phyloP scores from a whole-genome alignment of 1,139 yeast species.

The Yamadazyma taylorii region DNA sequence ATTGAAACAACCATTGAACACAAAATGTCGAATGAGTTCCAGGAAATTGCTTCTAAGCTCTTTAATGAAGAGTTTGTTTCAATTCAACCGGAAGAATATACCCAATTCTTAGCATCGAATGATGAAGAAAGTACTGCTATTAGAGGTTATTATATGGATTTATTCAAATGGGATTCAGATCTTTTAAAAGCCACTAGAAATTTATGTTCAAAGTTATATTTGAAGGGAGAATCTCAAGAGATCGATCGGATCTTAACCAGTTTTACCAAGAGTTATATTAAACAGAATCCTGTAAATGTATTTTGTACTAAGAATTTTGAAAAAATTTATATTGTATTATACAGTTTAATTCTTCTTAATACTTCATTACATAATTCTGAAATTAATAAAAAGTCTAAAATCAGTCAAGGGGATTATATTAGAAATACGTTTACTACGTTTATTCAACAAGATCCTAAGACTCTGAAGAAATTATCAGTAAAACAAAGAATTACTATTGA shows the following conservation, averaged over 20 bases:
- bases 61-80: constrained; percentile 44
- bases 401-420: constrained; percentile 51
- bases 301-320: constrained; percentile 56
- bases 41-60: constrained; percentile 38
- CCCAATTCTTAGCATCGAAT: constrained; percentile 44
- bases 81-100: constrained; percentile 48
- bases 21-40: constrained; percentile 6
- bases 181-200: constrained; percentile 56
- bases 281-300: constrained; percentile 48
- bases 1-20: too few species aligned
- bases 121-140: constrained; percentile 44
- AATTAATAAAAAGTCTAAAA: constrained; percentile 39
- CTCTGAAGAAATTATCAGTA: constrained; percentile 29
- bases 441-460: constrained; percentile 35
- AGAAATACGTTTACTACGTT: constrained; percentile 54
- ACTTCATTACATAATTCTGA: constrained; percentile 63
- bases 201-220: constrained; percentile 63
- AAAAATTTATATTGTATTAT: constrained; percentile 70
- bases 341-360: constrained; percentile 71
- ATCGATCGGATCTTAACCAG: constrained; percentile 73
- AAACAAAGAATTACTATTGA: constrained; percentile 45
- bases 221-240: constrained; percentile 84
- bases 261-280: constrained; percentile 67
- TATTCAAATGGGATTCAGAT: constrained; percentile 50
- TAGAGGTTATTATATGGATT: constrained; percentile 46